Evolutionary conservation across 176 grass and related monocot species (phyloP).

Genomic region (Hordeum vulgare): MorexV3_pseudomolecules_assembly NC_058520.1:47963090-47963589

Average conservation of each 20-base stretch:
- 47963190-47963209: neutral
- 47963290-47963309: neutral
- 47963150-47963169: neutral
- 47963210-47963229: neutral
- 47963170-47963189: neutral
- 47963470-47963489: neutral
- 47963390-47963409: neutral
- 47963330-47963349: slow-evolving; percentile 8
- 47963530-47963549: slow-evolving; percentile 24
- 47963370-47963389: neutral
- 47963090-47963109: neutral
- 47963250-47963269: neutral
- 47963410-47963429: neutral
- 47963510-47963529: neutral
- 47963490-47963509: neutral
- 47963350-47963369: neutral
- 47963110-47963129: slow-evolving; percentile 19
- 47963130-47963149: neutral
- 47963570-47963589: slow-evolving; percentile 24
- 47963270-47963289: neutral
- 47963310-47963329: slow-evolving; percentile 23
- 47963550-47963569: slow-evolving; percentile 48
- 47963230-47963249: neutral
- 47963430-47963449: neutral
- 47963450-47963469: neutral